Conservation (phyloP, 768 basidiomycete species). For the Termitomyces titanicus region DNA sequence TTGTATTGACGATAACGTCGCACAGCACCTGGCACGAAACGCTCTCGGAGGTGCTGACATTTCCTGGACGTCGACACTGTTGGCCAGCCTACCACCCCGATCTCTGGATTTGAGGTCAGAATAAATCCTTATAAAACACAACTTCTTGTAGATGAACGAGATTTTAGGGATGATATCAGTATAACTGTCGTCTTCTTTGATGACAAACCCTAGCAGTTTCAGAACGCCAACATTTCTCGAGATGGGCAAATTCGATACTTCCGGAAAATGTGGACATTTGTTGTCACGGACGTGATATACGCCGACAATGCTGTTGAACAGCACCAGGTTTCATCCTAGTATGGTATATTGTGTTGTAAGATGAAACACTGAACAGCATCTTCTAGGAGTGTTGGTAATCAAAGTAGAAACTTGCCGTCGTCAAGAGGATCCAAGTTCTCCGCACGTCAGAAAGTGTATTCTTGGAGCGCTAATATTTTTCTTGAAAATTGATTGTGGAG, state of each 20-base stretch:
- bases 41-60: constrained; percentile 45
- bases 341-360: background rate
- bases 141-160: background rate
- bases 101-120: constrained; percentile 32
- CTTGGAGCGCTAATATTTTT: background rate
- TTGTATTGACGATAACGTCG: constrained; percentile 38
- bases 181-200: constrained; percentile 9
- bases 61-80: constrained; percentile 33
- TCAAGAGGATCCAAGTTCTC: background rate
- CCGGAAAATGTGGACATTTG: background rate
- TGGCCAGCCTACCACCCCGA: constrained; percentile 32
- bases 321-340: too few relatives aligned
- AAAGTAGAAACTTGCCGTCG: background rate
- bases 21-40: constrained; percentile 46
- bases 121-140: background rate
- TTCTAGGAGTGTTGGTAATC: too few relatives aligned
- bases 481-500: background rate
- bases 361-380: background rate
- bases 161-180: constrained; percentile 9
- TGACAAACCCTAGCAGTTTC: background rate
- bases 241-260: background rate
- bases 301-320: background rate
- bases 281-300: too few relatives aligned
- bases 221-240: too few relatives aligned
- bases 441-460: background rate